These are phyloP conservation scores for Fusarium staphyleae DNA, from an alignment of 2,329 filamentous ascomycete genomes.

Conservation along the genomic window DNA sequence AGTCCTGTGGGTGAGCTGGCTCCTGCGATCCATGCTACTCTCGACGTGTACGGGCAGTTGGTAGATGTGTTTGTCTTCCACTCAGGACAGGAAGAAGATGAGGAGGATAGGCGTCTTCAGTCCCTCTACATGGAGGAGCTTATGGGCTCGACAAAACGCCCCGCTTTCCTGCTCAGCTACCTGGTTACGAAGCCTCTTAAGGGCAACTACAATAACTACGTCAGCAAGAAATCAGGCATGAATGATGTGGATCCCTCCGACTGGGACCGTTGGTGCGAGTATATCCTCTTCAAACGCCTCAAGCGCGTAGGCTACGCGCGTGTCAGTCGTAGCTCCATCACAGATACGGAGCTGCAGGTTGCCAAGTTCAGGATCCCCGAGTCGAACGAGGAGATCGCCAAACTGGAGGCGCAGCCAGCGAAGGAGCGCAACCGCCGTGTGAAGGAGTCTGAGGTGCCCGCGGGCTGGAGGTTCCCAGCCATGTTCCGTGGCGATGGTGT, in stretches of 20 bases:
- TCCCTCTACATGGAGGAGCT: conserved; percentile 83
- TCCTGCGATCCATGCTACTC: conserved; percentile 94
- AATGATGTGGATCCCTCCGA: conserved; percentile 90
- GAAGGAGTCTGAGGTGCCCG: conserved; percentile 75
- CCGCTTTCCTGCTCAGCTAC: conserved; percentile 87
- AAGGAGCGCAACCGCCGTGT: conserved; percentile 67
- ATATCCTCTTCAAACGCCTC: conserved; percentile 92
- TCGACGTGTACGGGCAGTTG: conserved; percentile 88
- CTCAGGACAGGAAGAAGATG: conserved; percentile 96
- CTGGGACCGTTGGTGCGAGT: conserved; percentile 99
- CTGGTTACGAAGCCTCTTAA: conserved; percentile 88
- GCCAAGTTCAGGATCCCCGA: conserved; percentile 89
- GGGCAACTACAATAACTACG: conserved; percentile 97
- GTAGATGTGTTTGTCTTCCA: conserved; percentile 98
- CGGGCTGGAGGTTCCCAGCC: conserved; percentile 81
- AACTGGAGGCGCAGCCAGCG: conserved; percentile 50
- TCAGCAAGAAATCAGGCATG: conserved; percentile 87
- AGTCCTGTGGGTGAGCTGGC: conserved; percentile 94
- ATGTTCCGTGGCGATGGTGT: conserved; percentile 87
- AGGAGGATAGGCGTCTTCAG: conserved; percentile 88
- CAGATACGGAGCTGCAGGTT: conserved; percentile 95
- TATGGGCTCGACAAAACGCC: conserved; percentile 83
- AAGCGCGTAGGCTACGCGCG: conserved; percentile 88
- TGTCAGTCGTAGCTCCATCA: conserved; percentile 88
- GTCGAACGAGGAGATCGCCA: conserved; percentile 62